These are phyloP conservation scores for Salpingoeca rosetta DNA, from an alignment of 78 protist genomes.

Conservation along the genomic window DNA sequence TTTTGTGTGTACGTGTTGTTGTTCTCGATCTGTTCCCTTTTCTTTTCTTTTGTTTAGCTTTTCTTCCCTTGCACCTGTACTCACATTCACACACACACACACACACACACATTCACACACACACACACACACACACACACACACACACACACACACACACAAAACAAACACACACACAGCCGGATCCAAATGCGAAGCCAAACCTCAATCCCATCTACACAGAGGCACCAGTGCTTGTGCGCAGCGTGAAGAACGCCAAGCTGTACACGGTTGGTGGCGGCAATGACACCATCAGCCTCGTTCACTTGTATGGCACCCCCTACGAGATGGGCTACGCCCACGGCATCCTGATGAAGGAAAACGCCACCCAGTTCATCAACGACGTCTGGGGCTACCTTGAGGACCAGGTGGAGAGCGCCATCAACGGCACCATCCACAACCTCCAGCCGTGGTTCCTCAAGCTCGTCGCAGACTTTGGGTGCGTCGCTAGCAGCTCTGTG, in stretches of 20 bases:
- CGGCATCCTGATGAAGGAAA: conserved; percentile 1
- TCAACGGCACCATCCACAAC: not conserved
- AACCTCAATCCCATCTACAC: not conserved
- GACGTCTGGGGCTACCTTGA: conserved; percentile 7
- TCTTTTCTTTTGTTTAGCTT: not conserved
- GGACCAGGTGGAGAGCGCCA: not conserved
- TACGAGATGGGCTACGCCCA: conserved; percentile 22
- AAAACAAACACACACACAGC: not conserved
- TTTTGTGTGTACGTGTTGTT: not conserved
- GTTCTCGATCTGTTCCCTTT: not conserved
- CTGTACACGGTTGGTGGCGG: conserved; percentile 1
- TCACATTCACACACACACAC: not conserved
- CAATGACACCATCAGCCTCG: not conserved
- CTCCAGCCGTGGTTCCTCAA: not conserved
- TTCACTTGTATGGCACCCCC: conserved; percentile 8
- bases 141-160: not conserved
- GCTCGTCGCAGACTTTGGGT: not conserved
- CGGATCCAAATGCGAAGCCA: not conserved
- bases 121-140: not conserved
- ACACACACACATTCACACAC: not conserved
- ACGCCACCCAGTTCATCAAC: not conserved
- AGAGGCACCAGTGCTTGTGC: not conserved
- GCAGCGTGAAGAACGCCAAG: not conserved
- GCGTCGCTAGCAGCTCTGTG: not conserved
- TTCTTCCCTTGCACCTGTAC: not conserved